Evolutionary conservation across 2,329 filamentous ascomycete species (phyloP).

Genomic region (Fonsecaea monophora): DNA sequence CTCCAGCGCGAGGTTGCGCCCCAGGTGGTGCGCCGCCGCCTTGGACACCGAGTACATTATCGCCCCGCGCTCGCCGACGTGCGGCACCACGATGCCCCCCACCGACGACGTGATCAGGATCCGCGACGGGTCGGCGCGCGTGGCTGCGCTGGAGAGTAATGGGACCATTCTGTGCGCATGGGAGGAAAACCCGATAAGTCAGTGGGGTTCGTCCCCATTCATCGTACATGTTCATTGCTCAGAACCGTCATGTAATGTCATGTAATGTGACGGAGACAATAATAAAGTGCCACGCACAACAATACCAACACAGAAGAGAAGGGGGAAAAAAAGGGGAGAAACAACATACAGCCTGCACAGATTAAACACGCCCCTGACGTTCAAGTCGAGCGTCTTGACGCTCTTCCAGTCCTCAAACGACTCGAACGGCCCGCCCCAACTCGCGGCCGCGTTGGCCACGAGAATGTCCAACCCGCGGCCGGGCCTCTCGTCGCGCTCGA

Average conservation of each 20-base stretch:
- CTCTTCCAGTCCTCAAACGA: constrained; percentile 28
- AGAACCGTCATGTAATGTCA: no score
- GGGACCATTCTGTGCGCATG: constrained; percentile 24
- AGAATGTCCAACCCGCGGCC: constrained; percentile 35
- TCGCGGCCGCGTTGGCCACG: constrained; percentile 34
- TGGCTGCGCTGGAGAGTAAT: constrained; percentile 20
- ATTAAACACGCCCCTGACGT: constrained; percentile 33
- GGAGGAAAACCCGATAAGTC: neutral
- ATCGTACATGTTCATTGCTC: no score
- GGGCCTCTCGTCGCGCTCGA: constrained; percentile 9
- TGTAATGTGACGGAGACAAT: neutral
- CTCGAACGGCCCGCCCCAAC: constrained; percentile 35
- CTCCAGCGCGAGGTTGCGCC: constrained; percentile 49
- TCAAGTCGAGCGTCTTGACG: constrained; percentile 32
- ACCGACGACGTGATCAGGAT: constrained; percentile 32
- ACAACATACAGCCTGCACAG: constrained; percentile 43
- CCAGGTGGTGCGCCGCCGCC: constrained; percentile 49
- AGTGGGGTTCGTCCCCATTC: no score
- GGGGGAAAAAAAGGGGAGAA: neutral
- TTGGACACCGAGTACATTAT: constrained; percentile 48
- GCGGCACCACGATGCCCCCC: constrained; percentile 30
- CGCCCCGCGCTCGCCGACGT: constrained; percentile 26
- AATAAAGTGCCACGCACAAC: no score
- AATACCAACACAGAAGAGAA: neutral
- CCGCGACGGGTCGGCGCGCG: constrained; percentile 18